Conservation (phyloP, 768 basidiomycete genomes). For the Tricholoma terreum region DNA sequence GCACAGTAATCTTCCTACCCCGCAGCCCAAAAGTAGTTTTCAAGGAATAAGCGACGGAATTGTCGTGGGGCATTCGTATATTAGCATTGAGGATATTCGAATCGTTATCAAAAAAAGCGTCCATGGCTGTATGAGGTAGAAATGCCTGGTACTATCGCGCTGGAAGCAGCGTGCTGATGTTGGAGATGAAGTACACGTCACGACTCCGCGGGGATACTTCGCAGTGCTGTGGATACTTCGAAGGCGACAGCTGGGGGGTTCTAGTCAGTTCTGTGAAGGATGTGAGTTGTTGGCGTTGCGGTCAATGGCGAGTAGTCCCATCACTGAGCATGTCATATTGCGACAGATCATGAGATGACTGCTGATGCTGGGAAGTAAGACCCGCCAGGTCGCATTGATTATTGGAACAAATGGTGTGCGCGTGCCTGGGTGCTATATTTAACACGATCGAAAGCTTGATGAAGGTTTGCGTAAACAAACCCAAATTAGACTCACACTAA, state of each 20-base stretch:
- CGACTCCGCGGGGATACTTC: not conserved
- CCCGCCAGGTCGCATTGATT: too few relatives aligned
- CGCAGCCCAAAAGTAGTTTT: conserved; percentile 42
- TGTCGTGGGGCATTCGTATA: conserved; percentile 41
- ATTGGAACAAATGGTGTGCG: too few relatives aligned
- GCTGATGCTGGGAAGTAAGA: too few relatives aligned
- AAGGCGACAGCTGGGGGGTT: not conserved
- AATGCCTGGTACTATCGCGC: not conserved
- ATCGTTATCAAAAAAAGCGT: conserved; percentile 51
- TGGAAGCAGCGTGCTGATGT: not conserved
- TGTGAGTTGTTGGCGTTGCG: too few relatives aligned
- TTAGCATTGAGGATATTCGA: conserved; percentile 45
- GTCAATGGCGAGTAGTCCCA: too few relatives aligned
- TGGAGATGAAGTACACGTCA: not conserved
- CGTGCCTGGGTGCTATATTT: too few relatives aligned
- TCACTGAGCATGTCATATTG: too few relatives aligned
- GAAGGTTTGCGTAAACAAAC: too few relatives aligned
- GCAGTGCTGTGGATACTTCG: not conserved
- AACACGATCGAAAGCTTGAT: too few relatives aligned
- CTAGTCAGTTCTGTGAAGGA: too few relatives aligned
- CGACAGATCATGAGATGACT: too few relatives aligned
- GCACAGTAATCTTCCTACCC: conserved; percentile 41
- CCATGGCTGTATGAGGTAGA: conserved; percentile 30
- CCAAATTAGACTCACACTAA: too few relatives aligned
- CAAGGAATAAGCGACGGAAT: conserved; percentile 42